A percentile compares a stretch with the other conserved stretches of the same genome.
Conservation (phyloP, 805 yeast species). For the Nakazawaea ishiwadae region DNA sequence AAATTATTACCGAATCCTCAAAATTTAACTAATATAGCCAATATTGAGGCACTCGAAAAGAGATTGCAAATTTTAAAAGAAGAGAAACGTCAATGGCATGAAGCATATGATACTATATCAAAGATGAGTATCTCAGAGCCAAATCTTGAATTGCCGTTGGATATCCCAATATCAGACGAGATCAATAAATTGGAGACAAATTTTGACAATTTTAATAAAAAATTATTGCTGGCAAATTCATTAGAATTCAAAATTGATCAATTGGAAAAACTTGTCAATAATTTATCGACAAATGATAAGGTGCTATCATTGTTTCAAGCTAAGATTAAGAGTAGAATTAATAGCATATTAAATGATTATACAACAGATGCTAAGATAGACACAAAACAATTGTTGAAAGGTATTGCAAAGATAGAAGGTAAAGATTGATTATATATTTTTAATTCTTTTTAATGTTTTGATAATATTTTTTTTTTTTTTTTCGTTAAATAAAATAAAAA, state of each 20-base stretch:
- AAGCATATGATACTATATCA: neutral
- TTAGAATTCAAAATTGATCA: conserved; percentile 28
- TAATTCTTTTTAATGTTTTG: neutral
- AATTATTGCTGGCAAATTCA: conserved; percentile 11
- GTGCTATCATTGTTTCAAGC: conserved; percentile 18
- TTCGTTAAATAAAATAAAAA: neutral
- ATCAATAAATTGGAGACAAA: conserved; percentile 15
- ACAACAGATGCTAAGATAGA: too few species aligned
- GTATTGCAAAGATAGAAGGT: conserved; percentile 21
- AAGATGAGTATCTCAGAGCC: conserved; percentile 1
- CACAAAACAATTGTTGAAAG: conserved; percentile 30
- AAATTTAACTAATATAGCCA: conserved; percentile 46
- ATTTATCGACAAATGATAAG: conserved; percentile 20
- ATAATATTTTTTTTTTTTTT: too few species aligned
- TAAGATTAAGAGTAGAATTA: conserved; percentile 17
- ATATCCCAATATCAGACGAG: conserved; percentile 3
- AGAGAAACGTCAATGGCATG: conserved; percentile 45
- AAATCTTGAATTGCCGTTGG: conserved; percentile 15
- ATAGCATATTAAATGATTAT: conserved; percentile 17
- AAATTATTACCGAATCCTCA: conserved; percentile 53
- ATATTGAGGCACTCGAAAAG: conserved; percentile 39
- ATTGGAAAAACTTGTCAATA: conserved; percentile 27
- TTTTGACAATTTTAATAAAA: conserved; percentile 14
- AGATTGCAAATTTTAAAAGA: conserved; percentile 37
- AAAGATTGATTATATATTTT: neutral